phyloP scores from a whole-genome alignment of 2,329 filamentous ascomycete genomes.

The Trichoderma sp. region DNA sequence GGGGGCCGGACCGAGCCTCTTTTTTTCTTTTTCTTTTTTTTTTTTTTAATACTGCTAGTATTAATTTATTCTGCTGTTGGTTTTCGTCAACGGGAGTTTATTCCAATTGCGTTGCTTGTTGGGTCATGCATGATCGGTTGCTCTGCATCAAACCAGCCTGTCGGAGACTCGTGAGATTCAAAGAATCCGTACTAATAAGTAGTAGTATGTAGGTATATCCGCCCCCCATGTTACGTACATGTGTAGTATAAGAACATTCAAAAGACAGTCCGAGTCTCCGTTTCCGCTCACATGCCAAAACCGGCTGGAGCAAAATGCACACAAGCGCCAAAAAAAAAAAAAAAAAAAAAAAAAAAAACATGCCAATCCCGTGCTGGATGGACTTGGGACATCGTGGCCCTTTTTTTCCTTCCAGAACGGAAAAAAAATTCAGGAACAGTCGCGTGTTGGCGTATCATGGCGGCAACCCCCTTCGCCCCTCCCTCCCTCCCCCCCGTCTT shows the following conservation, averaged over 20 bases:
- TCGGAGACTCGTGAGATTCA: not conserved
- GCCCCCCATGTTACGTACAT: too few species aligned
- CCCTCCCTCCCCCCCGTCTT: not conserved
- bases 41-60: too few species aligned
- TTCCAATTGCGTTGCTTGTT: too few species aligned
- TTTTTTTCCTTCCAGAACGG: not conserved
- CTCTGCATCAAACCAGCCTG: not conserved
- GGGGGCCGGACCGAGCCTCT: not conserved
- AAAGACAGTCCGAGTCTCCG: not conserved
- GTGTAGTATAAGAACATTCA: not conserved
- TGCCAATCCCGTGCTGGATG: not conserved
- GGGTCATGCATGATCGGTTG: too few species aligned
- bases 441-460: conserved; percentile 9
- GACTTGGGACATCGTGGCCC: not conserved
- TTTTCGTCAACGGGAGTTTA: too few species aligned
- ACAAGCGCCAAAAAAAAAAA: too few species aligned
- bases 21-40: too few species aligned
- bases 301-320: not conserved
- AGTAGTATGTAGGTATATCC: too few species aligned
- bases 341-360: too few species aligned
- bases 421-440: not conserved
- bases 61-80: not conserved
- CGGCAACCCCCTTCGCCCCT: not conserved
- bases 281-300: not conserved
- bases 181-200: too few species aligned